These are phyloP conservation scores for Podospora appendiculata DNA, from an alignment of 495 filamentous ascomycete genomes.

Conservation along the genomic window DNA sequence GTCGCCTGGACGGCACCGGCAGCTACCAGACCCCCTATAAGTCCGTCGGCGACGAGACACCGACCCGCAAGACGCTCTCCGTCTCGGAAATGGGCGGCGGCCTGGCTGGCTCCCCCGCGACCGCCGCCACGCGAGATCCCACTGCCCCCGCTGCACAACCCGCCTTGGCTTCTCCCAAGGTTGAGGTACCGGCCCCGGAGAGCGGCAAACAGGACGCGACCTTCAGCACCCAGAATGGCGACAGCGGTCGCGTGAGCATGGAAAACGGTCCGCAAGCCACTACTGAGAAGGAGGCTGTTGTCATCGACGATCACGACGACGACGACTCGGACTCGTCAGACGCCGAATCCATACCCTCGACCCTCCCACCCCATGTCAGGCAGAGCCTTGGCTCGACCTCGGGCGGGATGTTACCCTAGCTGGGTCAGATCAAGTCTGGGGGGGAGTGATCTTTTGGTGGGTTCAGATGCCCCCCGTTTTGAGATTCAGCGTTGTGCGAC, in stretches of 20 bases:
- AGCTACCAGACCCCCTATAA: conserved; percentile 9
- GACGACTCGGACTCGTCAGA: conserved; percentile 26
- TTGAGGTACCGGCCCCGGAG: too few species aligned
- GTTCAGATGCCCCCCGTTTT: too few species aligned
- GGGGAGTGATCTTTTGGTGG: too few species aligned
- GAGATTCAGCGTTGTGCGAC: too few species aligned
- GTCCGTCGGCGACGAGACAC: conserved; percentile 9
- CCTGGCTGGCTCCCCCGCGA: conserved; percentile 20
- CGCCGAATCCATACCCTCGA: conserved; percentile 36
- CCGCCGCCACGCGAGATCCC: conserved; percentile 24
- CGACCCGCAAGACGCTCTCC: conserved; percentile 21
- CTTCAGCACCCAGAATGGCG: too few species aligned
- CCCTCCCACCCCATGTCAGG: conserved; percentile 21
- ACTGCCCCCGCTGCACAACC: conserved; percentile 9
- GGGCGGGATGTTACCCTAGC: too few species aligned
- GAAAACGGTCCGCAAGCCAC: too few species aligned
- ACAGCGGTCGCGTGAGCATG: too few species aligned
- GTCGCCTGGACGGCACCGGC: conserved; percentile 15
- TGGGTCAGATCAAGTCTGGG: too few species aligned
- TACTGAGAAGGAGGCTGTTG: too few species aligned
- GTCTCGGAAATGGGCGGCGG: conserved; percentile 24
- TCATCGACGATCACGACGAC: not conserved
- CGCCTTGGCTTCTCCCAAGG: too few species aligned
- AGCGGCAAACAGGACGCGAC: too few species aligned
- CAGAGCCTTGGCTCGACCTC: conserved; percentile 2